Evolutionary conservation across 257 asterid genomes (phyloP).

Genomic region (Solanum etuberosum): DNA sequence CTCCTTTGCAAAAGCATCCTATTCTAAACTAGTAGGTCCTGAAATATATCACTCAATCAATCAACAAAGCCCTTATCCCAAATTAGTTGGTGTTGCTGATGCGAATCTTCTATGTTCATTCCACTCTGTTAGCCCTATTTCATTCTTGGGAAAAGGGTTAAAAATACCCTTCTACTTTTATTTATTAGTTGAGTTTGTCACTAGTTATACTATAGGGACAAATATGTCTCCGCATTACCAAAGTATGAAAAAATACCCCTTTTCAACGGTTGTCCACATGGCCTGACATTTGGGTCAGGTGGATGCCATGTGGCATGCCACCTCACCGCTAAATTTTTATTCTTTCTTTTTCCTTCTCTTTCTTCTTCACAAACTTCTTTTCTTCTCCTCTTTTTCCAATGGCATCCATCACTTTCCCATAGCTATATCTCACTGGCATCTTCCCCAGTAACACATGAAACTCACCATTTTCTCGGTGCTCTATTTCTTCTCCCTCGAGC

Average conservation of each 20-base stretch:
- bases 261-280: background rate
- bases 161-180: background rate
- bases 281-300: background rate
- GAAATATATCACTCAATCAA: background rate
- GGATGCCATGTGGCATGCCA: background rate
- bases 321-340: background rate
- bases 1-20: background rate
- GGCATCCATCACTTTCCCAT: background rate
- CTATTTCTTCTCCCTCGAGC: background rate
- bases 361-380: background rate
- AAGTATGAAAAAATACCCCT: background rate
- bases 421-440: background rate
- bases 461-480: background rate
- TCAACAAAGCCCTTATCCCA: background rate
- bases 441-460: background rate
- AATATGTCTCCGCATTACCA: background rate
- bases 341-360: background rate
- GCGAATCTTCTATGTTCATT: background rate
- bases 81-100: background rate
- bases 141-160: background rate
- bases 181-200: background rate
- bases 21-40: background rate
- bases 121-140: background rate
- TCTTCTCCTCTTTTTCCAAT: background rate
- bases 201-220: background rate